Evolutionary conservation across 257 asterid genomes (phyloP).

Genomic region (Anisodus tanguticus): DNA sequence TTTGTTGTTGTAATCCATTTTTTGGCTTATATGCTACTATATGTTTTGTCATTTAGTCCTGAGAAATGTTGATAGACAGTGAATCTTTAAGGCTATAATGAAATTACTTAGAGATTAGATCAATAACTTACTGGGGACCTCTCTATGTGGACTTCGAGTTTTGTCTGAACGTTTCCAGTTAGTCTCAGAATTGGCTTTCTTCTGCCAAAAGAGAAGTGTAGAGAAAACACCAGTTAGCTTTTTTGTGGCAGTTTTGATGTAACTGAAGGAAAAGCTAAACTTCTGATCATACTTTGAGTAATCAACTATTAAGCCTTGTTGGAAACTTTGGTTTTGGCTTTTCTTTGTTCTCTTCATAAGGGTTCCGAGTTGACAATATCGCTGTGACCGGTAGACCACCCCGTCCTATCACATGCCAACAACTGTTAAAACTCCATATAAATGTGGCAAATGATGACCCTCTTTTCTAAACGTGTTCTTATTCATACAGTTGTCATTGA

Average conservation of each 20-base stretch:
- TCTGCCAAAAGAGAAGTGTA: slow-evolving; percentile 38
- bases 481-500: neutral
- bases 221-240: slow-evolving; percentile 28
- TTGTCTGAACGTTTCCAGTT: neutral
- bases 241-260: slow-evolving; percentile 42
- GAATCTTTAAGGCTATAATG: neutral
- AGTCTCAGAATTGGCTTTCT: slow-evolving; percentile 39
- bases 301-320: neutral
- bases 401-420: neutral
- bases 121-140: slow-evolving; percentile 48
- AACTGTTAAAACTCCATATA: neutral
- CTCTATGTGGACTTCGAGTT: slow-evolving; percentile 34
- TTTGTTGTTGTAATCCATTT: slow-evolving; percentile 27
- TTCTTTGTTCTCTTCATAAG: neutral
- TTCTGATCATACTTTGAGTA: slow-evolving; percentile 26
- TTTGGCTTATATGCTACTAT: slow-evolving; percentile 30
- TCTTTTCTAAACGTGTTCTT: neutral
- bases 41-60: slow-evolving; percentile 28
- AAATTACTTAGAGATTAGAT: neutral
- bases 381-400: too few species aligned
- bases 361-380: neutral
- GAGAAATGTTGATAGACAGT: slow-evolving; percentile 42
- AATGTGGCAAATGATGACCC: neutral
- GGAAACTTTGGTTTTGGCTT: neutral
- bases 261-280: slow-evolving; percentile 36